Percentiles rank a stretch among this genome's conserved stretches.
Conservation (phyloP, 805 yeast genomes). For the Starmerella khaoyaiensis region DNA sequence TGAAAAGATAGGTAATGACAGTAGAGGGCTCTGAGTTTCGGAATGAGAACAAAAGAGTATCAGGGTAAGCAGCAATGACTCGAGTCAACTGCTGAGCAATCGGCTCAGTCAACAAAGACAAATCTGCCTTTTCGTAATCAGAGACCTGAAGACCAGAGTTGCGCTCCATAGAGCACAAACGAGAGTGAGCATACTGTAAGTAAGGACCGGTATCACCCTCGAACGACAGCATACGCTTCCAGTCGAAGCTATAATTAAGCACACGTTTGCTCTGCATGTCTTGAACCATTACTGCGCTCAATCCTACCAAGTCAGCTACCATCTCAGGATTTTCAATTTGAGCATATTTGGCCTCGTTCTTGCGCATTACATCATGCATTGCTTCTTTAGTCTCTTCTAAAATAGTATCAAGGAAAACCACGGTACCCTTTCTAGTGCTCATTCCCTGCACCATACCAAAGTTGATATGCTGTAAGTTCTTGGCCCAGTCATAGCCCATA, state of each 20-base stretch:
- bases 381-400: constrained; percentile 83
- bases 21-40: constrained; percentile 88
- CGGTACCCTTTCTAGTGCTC: constrained; percentile 98
- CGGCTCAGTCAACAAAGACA: constrained; percentile 52
- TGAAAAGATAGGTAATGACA: constrained; percentile 83
- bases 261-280: constrained; percentile 97
- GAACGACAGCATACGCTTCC: constrained; percentile 96
- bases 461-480: constrained; percentile 65
- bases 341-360: constrained; percentile 78
- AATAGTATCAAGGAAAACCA: constrained; percentile 90
- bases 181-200: constrained; percentile 94
- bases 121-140: constrained; percentile 37
- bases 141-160: constrained; percentile 37
- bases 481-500: constrained; percentile 82
- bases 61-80: constrained; percentile 80
- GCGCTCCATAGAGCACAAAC: constrained; percentile 88
- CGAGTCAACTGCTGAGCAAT: constrained; percentile 62
- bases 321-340: constrained; percentile 89
- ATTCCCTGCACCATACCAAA: constrained; percentile 98
- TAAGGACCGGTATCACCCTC: constrained; percentile 99
- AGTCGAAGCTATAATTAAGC: constrained; percentile 89
- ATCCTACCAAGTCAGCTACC: constrained; percentile 90
- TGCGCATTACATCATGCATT: constrained; percentile 94
- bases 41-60: constrained; percentile 66
- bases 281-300: constrained; percentile 96